A percentile compares a stretch with the other conserved stretches of the same genome.
Evolutionary conservation across 371 early-diverging fungal genomes (phyloP).

Genomic region (Capillidium rhysosporum): DNA sequence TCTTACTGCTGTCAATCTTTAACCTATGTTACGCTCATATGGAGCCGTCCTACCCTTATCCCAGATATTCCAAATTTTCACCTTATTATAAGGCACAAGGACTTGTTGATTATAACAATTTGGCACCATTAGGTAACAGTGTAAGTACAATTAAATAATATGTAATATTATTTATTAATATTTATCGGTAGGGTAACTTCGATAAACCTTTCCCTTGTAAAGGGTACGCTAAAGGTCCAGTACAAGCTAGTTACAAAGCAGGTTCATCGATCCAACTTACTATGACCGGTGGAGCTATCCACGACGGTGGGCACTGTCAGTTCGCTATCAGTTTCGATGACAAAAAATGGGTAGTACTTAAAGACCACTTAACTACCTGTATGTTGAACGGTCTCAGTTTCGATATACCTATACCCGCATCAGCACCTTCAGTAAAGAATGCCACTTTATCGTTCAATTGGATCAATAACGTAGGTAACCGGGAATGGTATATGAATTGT

Average conservation of each 20-base stretch:
- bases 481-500: slow-evolving; percentile 50
- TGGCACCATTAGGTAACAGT: no score
- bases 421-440: background rate
- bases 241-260: background rate
- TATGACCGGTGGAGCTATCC: slow-evolving; percentile 6
- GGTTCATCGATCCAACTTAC: background rate
- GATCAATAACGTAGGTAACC: slow-evolving; percentile 34
- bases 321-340: slow-evolving; percentile 39
- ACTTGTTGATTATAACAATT: no score
- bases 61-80: no score
- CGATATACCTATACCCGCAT: background rate
- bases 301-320: slow-evolving; percentile 45
- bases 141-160: background rate
- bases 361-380: slow-evolving; percentile 1
- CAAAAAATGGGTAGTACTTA: slow-evolving; percentile 15
- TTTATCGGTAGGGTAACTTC: background rate
- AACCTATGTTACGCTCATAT: no score
- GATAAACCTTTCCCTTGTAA: background rate
- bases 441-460: slow-evolving; percentile 38
- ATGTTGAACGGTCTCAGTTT: background rate
- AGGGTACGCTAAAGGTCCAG: background rate
- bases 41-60: no score
- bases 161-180: background rate
- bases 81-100: no score
- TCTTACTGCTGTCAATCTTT: no score